phyloP scores from a whole-genome alignment of 2,329 filamentous ascomycete species.

The Colletotrichum higginsianum region DNA sequence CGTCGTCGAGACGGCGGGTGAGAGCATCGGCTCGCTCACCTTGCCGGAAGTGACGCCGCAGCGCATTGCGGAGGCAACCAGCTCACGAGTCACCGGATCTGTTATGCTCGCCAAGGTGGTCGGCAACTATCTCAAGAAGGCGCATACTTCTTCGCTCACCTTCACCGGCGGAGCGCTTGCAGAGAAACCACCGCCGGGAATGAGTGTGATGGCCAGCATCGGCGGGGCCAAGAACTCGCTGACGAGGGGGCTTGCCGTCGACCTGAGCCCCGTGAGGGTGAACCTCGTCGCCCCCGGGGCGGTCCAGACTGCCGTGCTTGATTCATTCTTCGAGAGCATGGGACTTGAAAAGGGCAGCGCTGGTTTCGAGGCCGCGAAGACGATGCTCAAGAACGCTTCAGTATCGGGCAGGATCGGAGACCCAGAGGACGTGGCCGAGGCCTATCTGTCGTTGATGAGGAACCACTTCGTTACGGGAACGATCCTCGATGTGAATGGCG shows the following conservation, averaged over 20 bases:
- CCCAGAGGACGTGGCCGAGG: constrained; percentile 59
- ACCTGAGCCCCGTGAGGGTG: constrained; percentile 74
- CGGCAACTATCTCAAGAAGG: constrained; percentile 58
- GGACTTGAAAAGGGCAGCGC: constrained; percentile 10
- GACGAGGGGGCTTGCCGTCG: constrained; percentile 70
- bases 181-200: constrained; percentile 66
- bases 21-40: constrained; percentile 48
- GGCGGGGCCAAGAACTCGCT: constrained; percentile 68
- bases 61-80: constrained; percentile 50
- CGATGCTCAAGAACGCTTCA: neutral
- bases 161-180: constrained; percentile 69
- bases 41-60: constrained; percentile 59
- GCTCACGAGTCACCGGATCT: constrained; percentile 65
- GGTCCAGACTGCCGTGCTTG: constrained; percentile 61
- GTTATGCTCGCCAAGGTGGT: constrained; percentile 68
- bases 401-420: constrained; percentile 9
- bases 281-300: constrained; percentile 73
- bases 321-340: neutral
- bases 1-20: constrained; percentile 64
- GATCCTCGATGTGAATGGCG: constrained; percentile 39
- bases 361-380: neutral
- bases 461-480: constrained; percentile 55
- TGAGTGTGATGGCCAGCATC: constrained; percentile 63
- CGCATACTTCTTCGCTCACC: constrained; percentile 63
- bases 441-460: constrained; percentile 61